A percentile compares a stretch with the other conserved stretches of the same genome.
Evolutionary conservation across 1,139 yeast genomes (phyloP).

Genomic region (Lodderomyces orthopsilosis): DNA sequence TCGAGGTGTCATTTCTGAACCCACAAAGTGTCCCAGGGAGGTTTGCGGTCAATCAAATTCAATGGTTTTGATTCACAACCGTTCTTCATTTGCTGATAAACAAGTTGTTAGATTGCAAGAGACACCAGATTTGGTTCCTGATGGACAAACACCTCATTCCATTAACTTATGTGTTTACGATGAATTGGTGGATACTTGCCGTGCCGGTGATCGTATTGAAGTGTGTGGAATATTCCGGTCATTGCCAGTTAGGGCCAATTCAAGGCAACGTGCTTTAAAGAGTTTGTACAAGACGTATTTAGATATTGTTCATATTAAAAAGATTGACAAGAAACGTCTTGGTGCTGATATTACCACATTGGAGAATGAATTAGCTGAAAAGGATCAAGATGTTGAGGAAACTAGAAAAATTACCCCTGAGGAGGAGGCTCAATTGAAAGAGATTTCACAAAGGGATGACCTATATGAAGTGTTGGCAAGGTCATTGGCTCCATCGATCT

Average conservation of each 20-base stretch:
- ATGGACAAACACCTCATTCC: slow-evolving; percentile 98
- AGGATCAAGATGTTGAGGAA: slow-evolving; percentile 75
- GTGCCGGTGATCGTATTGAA: slow-evolving; percentile 96
- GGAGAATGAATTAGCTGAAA: slow-evolving; percentile 39
- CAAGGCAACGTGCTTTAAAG: slow-evolving; percentile 81
- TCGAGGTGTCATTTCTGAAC: slow-evolving; percentile 92
- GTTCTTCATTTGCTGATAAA: slow-evolving; percentile 91
- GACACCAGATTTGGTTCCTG: slow-evolving; percentile 97
- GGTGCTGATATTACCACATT: slow-evolving; percentile 78
- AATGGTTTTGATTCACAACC: slow-evolving; percentile 86
- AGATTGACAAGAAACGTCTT: slow-evolving; percentile 76
- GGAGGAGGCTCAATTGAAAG: slow-evolving; percentile 64
- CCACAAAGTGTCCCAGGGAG: slow-evolving; percentile 85
- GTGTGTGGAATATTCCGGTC: slow-evolving; percentile 95
- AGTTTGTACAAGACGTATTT: slow-evolving; percentile 86
- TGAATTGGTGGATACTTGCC: slow-evolving; percentile 88
- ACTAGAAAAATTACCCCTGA: slow-evolving; percentile 63
- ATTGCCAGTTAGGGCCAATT: slow-evolving; percentile 83
- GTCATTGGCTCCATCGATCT: slow-evolving; percentile 93
- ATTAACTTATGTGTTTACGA: slow-evolving; percentile 93
- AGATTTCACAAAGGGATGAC: slow-evolving; percentile 66
- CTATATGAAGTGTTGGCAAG: slow-evolving; percentile 85
- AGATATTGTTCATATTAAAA: slow-evolving; percentile 90
- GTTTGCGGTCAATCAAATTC: slow-evolving; percentile 84
- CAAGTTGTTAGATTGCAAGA: slow-evolving; percentile 93